Percentiles rank a stretch among this genome's conserved stretches.
Evolutionary conservation across 164 flowering plant genomes (phyloP).

Genomic region (Echeveria elegans): DNA sequence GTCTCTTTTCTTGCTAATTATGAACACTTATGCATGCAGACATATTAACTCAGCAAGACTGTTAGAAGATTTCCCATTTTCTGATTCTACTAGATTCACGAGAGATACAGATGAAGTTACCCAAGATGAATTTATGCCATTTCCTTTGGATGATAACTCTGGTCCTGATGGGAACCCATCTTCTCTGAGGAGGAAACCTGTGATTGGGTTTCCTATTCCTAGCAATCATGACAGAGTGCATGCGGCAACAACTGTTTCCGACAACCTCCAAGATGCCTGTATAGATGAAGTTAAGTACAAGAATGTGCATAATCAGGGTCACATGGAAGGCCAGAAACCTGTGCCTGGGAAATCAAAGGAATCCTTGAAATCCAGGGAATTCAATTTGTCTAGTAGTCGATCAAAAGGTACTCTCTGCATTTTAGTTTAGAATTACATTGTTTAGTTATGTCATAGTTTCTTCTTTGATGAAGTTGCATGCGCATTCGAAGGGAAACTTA

Average conservation of each 20-base stretch:
- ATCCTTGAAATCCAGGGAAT: constrained; percentile 22
- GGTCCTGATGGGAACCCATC: constrained; percentile 61
- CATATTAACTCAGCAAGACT: constrained; percentile 21
- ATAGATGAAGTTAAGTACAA: constrained; percentile 7
- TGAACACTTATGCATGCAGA: constrained; percentile 24
- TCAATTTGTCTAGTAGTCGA: constrained; percentile 21
- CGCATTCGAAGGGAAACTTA: background rate
- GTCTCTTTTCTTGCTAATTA: background rate
- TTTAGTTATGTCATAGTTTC: background rate
- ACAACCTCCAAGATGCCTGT: constrained; percentile 24
- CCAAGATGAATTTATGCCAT: constrained; percentile 78
- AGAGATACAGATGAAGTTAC: constrained; percentile 45
- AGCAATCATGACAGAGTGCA: constrained; percentile 27
- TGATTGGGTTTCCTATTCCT: constrained; percentile 45
- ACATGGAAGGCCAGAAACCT: constrained; percentile 21
- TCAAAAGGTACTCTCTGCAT: constrained; percentile 42
- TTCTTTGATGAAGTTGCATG: constrained; percentile 1
- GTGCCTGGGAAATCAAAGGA: constrained; percentile 31
- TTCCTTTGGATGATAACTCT: constrained; percentile 65
- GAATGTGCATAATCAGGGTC: constrained; percentile 17
- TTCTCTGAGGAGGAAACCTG: constrained; percentile 26
- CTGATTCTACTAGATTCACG: constrained; percentile 26
- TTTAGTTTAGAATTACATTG: background rate
- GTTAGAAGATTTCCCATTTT: constrained; percentile 29
- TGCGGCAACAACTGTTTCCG: constrained; percentile 21